These are phyloP conservation scores for Fusarium duplospermum DNA, from an alignment of 2,329 filamentous ascomycete genomes.

Conservation along the genomic window DNA sequence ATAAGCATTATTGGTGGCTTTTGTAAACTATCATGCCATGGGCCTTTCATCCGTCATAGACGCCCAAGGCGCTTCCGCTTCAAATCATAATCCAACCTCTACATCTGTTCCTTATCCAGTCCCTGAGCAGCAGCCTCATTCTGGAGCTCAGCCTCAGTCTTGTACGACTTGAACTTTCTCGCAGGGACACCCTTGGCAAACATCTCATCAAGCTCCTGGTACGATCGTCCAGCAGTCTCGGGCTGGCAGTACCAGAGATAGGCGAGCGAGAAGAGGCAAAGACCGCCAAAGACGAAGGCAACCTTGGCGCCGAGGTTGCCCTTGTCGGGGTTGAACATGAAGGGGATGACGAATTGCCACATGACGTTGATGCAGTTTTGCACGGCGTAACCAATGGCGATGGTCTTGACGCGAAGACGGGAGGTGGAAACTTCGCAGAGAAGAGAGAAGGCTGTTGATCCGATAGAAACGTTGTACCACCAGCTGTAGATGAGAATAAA, in stretches of 20 bases:
- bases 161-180: constrained; percentile 18
- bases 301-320: constrained; percentile 29
- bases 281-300: constrained; percentile 28
- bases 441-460: constrained; percentile 19
- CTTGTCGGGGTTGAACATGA: constrained; percentile 31
- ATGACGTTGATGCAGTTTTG: constrained; percentile 29
- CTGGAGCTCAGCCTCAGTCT: constrained; percentile 15
- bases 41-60: not conserved
- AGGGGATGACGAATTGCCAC: constrained; percentile 31
- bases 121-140: constrained; percentile 17
- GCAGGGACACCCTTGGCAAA: constrained; percentile 22
- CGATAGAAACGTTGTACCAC: constrained; percentile 27
- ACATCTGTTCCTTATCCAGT: not conserved
- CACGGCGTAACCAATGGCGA: constrained; percentile 23
- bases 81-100: not conserved
- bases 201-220: constrained; percentile 36
- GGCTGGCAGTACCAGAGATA: constrained; percentile 31
- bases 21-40: not conserved
- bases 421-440: constrained; percentile 26
- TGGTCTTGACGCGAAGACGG: constrained; percentile 27
- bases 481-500: constrained; percentile 27
- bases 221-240: constrained; percentile 34
- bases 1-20: not conserved
- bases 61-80: not conserved
- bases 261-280: constrained; percentile 16